Conservation (phyloP, 331 rosid species). For the Quercus tomentella region DNA sequence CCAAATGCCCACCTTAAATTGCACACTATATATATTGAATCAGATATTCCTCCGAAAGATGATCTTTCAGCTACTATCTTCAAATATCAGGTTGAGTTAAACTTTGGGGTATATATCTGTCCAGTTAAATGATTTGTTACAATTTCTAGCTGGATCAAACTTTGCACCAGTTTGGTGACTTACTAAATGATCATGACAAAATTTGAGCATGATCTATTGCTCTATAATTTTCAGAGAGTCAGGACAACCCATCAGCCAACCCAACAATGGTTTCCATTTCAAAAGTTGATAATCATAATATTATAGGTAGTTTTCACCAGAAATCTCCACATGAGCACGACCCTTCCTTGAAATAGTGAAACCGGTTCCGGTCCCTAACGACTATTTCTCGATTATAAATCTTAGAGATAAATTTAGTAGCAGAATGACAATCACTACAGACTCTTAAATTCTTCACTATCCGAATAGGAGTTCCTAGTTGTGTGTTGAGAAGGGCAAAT, state of each 20-base stretch:
- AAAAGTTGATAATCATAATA: neutral
- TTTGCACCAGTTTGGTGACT: neutral
- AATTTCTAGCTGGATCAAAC: neutral
- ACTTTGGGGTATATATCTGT: neutral
- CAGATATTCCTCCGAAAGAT: neutral
- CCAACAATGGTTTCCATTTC: neutral
- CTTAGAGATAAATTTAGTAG: conserved; percentile 76
- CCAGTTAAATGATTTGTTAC: neutral
- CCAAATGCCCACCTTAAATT: neutral
- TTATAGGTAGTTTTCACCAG: conserved; percentile 48
- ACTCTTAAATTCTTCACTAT: conserved; percentile 84
- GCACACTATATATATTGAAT: neutral
- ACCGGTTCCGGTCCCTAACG: conserved; percentile 77
- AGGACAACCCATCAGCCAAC: neutral
- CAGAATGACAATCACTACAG: conserved; percentile 80
- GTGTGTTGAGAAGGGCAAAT: conserved; percentile 68
- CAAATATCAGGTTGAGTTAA: neutral
- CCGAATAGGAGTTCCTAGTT: conserved; percentile 63
- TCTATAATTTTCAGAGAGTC: neutral
- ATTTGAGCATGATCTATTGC: neutral
- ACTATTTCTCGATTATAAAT: conserved; percentile 67
- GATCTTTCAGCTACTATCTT: neutral
- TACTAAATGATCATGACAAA: neutral
- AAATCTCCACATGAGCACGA: conserved; percentile 74
- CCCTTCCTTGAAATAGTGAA: conserved; percentile 81